phyloP scores from a whole-genome alignment of 495 filamentous ascomycete species.

The Penicillium bovifimosum region DNA sequence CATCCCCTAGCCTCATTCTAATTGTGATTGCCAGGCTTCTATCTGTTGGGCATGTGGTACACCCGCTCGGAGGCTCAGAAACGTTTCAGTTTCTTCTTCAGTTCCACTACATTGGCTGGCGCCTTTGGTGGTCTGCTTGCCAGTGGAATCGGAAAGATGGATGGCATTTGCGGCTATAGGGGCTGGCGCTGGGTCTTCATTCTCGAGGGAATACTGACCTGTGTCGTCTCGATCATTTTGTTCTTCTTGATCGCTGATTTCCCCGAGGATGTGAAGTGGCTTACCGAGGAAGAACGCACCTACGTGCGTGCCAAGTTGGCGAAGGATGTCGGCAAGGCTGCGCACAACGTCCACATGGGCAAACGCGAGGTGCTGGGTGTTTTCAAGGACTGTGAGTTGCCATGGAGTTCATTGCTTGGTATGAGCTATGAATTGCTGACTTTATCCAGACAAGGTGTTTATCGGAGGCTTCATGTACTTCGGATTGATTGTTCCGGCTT shows the following conservation, averaged over 20 bases:
- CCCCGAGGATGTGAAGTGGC: conserved; percentile 52
- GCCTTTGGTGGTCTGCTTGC: conserved; percentile 85
- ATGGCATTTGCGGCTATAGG: conserved; percentile 55
- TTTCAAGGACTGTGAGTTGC: conserved; percentile 64
- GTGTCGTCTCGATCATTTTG: conserved; percentile 62
- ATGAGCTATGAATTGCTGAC: background rate
- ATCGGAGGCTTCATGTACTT: conserved; percentile 86
- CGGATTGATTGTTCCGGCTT: conserved; percentile 77
- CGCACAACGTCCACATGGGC: conserved; percentile 58
- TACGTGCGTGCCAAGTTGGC: conserved; percentile 71
- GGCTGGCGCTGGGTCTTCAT: conserved; percentile 86
- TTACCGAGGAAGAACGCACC: conserved; percentile 67
- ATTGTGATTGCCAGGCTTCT: conserved; percentile 52
- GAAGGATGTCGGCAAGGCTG: conserved; percentile 72
- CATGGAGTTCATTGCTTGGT: background rate
- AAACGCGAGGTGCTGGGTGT: conserved; percentile 59
- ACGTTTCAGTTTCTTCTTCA: conserved; percentile 87
- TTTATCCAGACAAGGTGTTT: conserved; percentile 52
- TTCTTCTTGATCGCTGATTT: conserved; percentile 83
- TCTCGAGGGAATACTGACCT: conserved; percentile 70
- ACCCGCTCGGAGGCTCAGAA: conserved; percentile 79
- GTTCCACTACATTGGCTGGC: conserved; percentile 72
- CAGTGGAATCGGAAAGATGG: conserved; percentile 74
- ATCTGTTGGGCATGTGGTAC: conserved; percentile 86
- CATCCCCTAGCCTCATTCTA: background rate